Evolutionary conservation across 805 yeast genomes (phyloP).

Genomic region (Hemisphaericaspora nanyangensis): DNA sequence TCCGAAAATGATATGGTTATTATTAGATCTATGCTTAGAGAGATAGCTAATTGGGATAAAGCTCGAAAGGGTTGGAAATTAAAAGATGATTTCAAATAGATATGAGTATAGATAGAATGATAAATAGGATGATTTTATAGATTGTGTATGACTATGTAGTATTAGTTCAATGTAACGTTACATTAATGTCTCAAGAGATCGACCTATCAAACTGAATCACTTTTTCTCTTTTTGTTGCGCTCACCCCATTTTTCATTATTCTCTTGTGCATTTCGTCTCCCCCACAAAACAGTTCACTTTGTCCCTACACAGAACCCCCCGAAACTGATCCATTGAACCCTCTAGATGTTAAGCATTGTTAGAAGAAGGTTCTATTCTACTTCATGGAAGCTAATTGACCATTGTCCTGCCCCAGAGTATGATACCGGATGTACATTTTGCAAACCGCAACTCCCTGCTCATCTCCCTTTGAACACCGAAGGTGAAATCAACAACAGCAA

Average conservation of each 20-base stretch:
- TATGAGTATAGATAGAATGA: too few species aligned
- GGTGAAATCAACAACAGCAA: constrained; percentile 45
- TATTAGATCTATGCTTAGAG: constrained; percentile 63
- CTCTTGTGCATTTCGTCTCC: not conserved
- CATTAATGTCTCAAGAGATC: not conserved
- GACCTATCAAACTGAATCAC: not conserved
- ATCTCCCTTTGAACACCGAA: constrained; percentile 37
- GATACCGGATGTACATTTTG: constrained; percentile 68
- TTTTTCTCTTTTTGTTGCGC: not conserved
- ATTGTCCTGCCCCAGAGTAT: constrained; percentile 48
- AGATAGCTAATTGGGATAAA: constrained; percentile 67
- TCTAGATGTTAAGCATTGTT: constrained; percentile 1
- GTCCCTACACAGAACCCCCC: too few species aligned
- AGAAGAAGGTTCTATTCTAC: constrained; percentile 5
- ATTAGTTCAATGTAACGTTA: not conserved
- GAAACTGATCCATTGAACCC: too few species aligned
- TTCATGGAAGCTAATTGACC: constrained; percentile 8
- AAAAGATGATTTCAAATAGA: constrained; percentile 40
- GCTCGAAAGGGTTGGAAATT: constrained; percentile 59
- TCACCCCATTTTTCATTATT: not conserved
- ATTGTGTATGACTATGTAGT: too few species aligned
- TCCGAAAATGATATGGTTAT: constrained; percentile 52
- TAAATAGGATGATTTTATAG: too few species aligned
- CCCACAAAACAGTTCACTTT: not conserved
- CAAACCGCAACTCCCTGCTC: constrained; percentile 33